Base-by-base conservation (phyloP, 2,329 filamentous ascomycete species). In the Ophiocordyceps polyrhachis-furcata region DNA sequence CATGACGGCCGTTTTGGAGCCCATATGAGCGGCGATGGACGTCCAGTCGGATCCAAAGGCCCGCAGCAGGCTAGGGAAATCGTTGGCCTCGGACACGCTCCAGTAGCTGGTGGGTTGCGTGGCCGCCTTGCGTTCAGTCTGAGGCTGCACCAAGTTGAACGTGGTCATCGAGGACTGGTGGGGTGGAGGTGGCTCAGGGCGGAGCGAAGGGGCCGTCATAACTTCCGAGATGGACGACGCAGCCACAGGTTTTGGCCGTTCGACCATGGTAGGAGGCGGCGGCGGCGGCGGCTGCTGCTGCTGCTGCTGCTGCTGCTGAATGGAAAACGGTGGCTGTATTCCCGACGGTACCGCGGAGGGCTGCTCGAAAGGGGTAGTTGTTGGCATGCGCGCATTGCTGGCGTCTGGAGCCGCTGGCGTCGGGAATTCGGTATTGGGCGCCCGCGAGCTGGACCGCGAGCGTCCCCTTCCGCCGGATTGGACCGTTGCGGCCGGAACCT, bases 1-100 rank as follows among this genome's bases (percentile, higher is more conserved):
- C 84, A 91, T 91, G n/a, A 83, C 82, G 46, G 81, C 73, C 17
- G 84, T 89, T 62, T 89, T 89, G 5, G 83, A 85, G 43, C 81
- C 79, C 81, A 91, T 87, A 53, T 85, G 77, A 44, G 69, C 69
- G 38, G 84, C 81, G 60, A 89, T 89, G 5, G 73, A 74, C 43
- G 67, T 66, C 75, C 83, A 91, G 57, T 91, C 83, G 15, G 80
- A 85, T 47, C 84, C 84, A 62, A 86, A 89, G 45, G 84, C 73
- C 43, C 69, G 72, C 42, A 91, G 67, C 47, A 86, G 69, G 46
- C 70, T 73, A 32, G 80, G 78, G 59, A 91, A 91, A 54, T 88
- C 83, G 42, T 72, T 81, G 45, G 81, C 72, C 62, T 91, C 84
- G 1, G 81, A 81, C 20, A 89, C 83, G 54, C 83, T 89, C 84